Conservation (phyloP, 139 green algal species). For the Coelastrella sp. region DNA sequence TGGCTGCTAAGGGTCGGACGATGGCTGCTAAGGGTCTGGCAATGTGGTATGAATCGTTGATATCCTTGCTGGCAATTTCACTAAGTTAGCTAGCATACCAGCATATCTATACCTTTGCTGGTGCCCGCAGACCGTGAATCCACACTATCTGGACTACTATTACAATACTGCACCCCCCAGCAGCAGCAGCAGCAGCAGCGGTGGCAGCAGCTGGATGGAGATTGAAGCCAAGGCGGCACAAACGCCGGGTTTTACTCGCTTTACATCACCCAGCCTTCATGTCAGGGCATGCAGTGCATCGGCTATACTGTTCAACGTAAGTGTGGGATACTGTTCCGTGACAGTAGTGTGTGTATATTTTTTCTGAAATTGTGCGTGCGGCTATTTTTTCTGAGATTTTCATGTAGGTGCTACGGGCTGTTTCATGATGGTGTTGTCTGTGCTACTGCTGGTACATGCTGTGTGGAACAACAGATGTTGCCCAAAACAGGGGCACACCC, state of each 20-base stretch:
- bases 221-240: background rate
- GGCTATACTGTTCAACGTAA: constrained; percentile 24
- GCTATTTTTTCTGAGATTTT: background rate
- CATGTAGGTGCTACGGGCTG: no score
- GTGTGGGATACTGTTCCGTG: background rate
- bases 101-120: background rate
- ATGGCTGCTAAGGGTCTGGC: no score
- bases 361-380: background rate
- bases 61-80: no score
- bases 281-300: constrained; percentile 7
- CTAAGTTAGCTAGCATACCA: background rate
- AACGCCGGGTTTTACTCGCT: background rate
- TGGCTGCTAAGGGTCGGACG: no score
- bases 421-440: no score
- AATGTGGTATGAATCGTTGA: no score
- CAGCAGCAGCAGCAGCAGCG: background rate
- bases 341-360: background rate
- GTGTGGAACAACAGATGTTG: no score
- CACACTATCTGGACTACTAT: background rate
- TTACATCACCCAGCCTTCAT: constrained; percentile 23
- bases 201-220: constrained; percentile 17
- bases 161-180: background rate
- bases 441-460: no score
- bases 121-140: background rate
- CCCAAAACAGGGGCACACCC: no score